These are phyloP conservation scores for Cyathus olla DNA, from an alignment of 1,284 basidiomycete species.

Conservation along the genomic window DNA sequence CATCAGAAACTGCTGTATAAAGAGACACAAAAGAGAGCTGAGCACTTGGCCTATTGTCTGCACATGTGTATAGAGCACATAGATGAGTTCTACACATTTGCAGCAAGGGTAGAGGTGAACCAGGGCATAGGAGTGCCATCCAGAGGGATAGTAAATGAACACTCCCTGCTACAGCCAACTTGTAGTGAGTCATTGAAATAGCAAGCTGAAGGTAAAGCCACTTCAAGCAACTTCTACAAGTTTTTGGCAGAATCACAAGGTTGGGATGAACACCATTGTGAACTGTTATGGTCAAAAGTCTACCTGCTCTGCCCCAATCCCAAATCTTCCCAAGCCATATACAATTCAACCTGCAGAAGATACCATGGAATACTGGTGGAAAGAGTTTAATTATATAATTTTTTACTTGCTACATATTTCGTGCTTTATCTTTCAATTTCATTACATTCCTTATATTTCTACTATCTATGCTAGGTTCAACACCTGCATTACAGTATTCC, in stretches of 20 bases:
- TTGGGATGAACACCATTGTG: background rate
- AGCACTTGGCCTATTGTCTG: conserved; percentile 18
- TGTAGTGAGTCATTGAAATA: no score
- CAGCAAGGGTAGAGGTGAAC: conserved; percentile 10
- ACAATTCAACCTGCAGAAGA: no score
- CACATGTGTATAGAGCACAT: conserved; percentile 17
- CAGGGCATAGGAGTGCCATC: conserved; percentile 30
- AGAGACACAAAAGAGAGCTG: conserved; percentile 7
- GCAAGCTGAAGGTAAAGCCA: conserved; percentile 5
- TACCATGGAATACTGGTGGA: no score
- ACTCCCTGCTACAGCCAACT: background rate
- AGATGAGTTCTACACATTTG: conserved; percentile 25
- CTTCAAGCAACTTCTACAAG: conserved; percentile 35
- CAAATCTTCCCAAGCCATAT: conserved; percentile 28
- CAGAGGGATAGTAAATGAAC: conserved; percentile 13
- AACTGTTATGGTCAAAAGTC: conserved; percentile 29
- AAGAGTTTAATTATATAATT: no score
- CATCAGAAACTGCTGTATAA: background rate
- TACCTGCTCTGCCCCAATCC: conserved; percentile 37
- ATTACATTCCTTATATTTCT: no score
- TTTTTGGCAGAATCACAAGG: conserved; percentile 1
- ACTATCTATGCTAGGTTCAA: no score
- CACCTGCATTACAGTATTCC: no score
- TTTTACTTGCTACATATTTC: no score
- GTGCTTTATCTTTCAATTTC: no score